A percentile compares a stretch with the other conserved stretches of the same genome.
Conservation (phyloP, 2,329 filamentous ascomycete genomes). For the Penicillium sp. region DNA sequence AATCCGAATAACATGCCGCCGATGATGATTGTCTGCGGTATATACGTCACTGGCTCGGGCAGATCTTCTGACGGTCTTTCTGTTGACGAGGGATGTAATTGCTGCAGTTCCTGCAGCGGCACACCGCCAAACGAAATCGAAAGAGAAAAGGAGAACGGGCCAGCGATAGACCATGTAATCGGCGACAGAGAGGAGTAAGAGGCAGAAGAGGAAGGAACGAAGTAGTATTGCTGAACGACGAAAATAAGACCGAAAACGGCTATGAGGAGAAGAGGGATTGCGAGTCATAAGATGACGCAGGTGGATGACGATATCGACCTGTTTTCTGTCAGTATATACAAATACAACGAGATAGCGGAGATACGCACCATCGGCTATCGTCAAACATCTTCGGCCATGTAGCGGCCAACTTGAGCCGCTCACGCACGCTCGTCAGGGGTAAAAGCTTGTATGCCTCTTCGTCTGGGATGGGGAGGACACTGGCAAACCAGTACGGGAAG, state of each 20-base stretch:
- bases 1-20: conserved; percentile 30
- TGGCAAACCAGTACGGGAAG: conserved; percentile 90
- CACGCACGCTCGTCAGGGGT: conserved; percentile 68
- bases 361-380: conserved; percentile 64
- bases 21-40: conserved; percentile 31
- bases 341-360: conserved; percentile 18
- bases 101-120: neutral
- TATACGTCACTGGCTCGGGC: conserved; percentile 19
- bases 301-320: conserved; percentile 15
- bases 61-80: neutral
- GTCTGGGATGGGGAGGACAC: conserved; percentile 71
- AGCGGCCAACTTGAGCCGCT: conserved; percentile 77
- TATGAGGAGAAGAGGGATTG: conserved; percentile 35
- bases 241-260: conserved; percentile 26
- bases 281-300: conserved; percentile 41
- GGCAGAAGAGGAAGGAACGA: conserved; percentile 20
- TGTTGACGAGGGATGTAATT: neutral
- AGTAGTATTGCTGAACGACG: conserved; percentile 13
- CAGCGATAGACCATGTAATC: conserved; percentile 25
- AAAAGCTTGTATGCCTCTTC: conserved; percentile 76
- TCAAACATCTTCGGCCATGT: conserved; percentile 73
- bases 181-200: conserved; percentile 21
- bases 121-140: conserved; percentile 4
- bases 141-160: conserved; percentile 26
- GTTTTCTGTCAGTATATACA: conserved; percentile 24